Percentiles rank a stretch among this genome's conserved stretches.
Conservation (phyloP, 2,329 filamentous ascomycete species). For the Gaeumannomyces tritici region DNA sequence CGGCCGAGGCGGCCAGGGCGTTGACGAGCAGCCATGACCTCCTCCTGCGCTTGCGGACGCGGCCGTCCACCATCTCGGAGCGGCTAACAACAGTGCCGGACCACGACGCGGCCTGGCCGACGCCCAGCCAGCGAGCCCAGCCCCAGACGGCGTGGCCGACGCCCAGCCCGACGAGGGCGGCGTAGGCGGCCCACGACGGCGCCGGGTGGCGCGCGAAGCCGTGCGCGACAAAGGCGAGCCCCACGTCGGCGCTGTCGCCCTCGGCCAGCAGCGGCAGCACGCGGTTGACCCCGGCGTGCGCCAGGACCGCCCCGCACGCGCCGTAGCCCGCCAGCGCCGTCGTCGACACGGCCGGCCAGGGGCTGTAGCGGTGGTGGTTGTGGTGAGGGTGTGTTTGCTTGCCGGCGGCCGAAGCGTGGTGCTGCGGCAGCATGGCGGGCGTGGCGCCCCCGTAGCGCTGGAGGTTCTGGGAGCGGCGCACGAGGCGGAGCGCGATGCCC, state of each 20-base stretch:
- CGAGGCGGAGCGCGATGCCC: conserved; percentile 66
- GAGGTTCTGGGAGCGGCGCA: conserved; percentile 63
- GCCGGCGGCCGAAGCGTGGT: conserved; percentile 16
- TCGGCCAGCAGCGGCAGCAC: conserved; percentile 65
- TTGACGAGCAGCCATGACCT: conserved; percentile 67
- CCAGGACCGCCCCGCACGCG: conserved; percentile 53
- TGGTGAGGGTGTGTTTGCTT: conserved; percentile 11
- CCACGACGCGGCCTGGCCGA: conserved; percentile 47
- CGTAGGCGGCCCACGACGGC: conserved; percentile 60
- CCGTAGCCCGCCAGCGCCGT: conserved; percentile 66
- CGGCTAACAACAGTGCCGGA: conserved; percentile 20
- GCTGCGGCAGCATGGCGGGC: conserved; percentile 25
- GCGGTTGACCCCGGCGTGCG: conserved; percentile 70
- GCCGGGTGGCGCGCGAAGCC: conserved; percentile 66
- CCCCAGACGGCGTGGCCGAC: conserved; percentile 79
- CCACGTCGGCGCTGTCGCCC: conserved; percentile 79
- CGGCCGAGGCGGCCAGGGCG: conserved; percentile 45
- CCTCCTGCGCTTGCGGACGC: conserved; percentile 31
- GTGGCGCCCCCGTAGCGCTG: conserved; percentile 66
- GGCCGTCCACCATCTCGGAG: conserved; percentile 31
- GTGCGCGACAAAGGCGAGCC: conserved; percentile 74
- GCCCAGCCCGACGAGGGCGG: conserved; percentile 58
- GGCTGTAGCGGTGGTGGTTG: conserved; percentile 8
- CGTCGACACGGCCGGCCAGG: conserved; percentile 64
- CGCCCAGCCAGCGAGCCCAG: conserved; percentile 69